phyloP scores from a whole-genome alignment of 2,329 filamentous ascomycete genomes.

The Cercospora janseana region DNA sequence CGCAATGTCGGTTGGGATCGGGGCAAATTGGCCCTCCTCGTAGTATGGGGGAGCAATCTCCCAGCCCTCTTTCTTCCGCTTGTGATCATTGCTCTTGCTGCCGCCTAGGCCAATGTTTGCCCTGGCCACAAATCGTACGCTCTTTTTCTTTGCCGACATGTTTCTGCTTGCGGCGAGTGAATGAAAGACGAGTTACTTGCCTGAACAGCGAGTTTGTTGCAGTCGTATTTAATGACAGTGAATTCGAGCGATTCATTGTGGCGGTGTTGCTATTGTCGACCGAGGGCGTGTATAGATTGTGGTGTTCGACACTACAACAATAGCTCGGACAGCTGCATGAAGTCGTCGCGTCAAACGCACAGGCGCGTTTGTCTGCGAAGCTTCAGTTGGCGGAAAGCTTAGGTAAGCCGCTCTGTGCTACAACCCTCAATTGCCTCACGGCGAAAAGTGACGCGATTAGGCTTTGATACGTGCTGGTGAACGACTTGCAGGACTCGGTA shows the following conservation, averaged over 20 bases:
- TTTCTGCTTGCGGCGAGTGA: background rate
- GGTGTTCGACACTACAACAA: too few relatives aligned
- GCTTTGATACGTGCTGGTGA: too few relatives aligned
- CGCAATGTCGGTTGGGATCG: conserved; percentile 19
- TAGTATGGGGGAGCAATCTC: background rate
- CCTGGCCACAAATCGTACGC: background rate
- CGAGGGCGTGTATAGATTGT: too few relatives aligned
- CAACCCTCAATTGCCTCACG: too few relatives aligned
- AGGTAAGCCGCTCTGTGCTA: too few relatives aligned
- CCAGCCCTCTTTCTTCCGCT: background rate
- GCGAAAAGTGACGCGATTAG: too few relatives aligned
- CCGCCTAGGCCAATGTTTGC: conserved; percentile 1
- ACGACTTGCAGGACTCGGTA: too few relatives aligned
- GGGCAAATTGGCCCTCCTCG: conserved; percentile 9
- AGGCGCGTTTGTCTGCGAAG: too few relatives aligned
- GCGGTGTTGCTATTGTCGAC: too few relatives aligned
- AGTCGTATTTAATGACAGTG: conserved; percentile 56
- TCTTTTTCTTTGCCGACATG: background rate
- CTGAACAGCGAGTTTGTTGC: conserved; percentile 43
- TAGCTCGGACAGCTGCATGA: too few relatives aligned
- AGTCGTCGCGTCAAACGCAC: too few relatives aligned
- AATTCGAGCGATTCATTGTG: conserved; percentile 48
- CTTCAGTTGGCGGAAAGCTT: too few relatives aligned
- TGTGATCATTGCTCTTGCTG: conserved; percentile 4
- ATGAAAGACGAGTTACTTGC: conserved; percentile 29